phyloP scores from a whole-genome alignment of 306 rosid species.

The Hippophae tibetana region DNA sequence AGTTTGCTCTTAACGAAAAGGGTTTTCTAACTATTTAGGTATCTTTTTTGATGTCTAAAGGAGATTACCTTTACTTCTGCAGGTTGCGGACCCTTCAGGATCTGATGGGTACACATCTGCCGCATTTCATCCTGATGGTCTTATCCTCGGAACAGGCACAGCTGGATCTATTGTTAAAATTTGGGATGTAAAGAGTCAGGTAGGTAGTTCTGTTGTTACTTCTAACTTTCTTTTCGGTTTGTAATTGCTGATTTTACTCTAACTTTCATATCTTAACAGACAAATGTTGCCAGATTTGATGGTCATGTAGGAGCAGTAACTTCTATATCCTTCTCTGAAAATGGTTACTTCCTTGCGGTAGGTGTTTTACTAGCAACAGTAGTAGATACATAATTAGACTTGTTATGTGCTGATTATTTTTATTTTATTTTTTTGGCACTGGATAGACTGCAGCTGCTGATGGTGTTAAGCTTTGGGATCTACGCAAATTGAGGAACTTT shows the following conservation, averaged over 20 bases:
- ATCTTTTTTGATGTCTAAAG: background rate
- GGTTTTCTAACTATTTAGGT: background rate
- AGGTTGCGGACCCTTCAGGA: slow-evolving; percentile 70
- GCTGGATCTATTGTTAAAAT: slow-evolving; percentile 76
- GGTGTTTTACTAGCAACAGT: slow-evolving; percentile 15
- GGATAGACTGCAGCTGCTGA: slow-evolving; percentile 90
- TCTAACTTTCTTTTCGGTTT: background rate
- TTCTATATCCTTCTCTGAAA: slow-evolving; percentile 88
- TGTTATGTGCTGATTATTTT: slow-evolving; percentile 14
- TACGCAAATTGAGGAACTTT: slow-evolving; percentile 86
- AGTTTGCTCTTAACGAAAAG: background rate
- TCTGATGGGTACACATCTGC: slow-evolving; percentile 88
- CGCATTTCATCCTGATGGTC: slow-evolving; percentile 99
- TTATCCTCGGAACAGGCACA: slow-evolving; percentile 98
- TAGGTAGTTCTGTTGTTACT: slow-evolving; percentile 13
- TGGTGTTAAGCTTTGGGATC: slow-evolving; percentile 96
- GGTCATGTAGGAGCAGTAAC: slow-evolving; percentile 89
- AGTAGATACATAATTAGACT: slow-evolving; percentile 1
- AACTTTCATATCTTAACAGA: slow-evolving; percentile 34
- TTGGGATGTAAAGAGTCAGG: slow-evolving; percentile 99
- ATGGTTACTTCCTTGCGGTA: slow-evolving; percentile 97
- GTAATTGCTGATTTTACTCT: background rate
- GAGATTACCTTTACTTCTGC: slow-evolving; percentile 16
- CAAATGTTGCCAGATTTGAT: slow-evolving; percentile 84
- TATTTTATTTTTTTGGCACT: slow-evolving; percentile 13